A percentile compares a stretch with the other conserved stretches of the same genome.
phyloP scores from a whole-genome alignment of 371 early-diverging fungal species.

The Mortierella sp. region DNA sequence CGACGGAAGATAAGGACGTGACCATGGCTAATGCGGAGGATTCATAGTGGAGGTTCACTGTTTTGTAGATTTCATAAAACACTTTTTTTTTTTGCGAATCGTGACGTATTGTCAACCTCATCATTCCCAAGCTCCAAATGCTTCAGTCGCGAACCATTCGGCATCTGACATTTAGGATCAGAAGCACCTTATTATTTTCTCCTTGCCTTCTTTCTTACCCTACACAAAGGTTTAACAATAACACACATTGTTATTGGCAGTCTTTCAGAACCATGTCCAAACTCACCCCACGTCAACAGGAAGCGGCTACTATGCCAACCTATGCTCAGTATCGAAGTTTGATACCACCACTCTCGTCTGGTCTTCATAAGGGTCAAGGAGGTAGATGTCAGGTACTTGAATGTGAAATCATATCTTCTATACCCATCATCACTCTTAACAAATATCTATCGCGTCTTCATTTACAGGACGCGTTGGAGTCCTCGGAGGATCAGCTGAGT shows the following conservation, averaged over 20 bases:
- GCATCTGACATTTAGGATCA: not conserved
- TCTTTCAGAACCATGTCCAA: constrained; percentile 19
- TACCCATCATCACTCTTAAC: too few species aligned
- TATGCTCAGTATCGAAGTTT: constrained; percentile 61
- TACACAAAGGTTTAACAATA: not conserved
- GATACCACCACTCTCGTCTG: constrained; percentile 77
- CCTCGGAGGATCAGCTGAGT: constrained; percentile 87
- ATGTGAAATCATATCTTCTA: not conserved
- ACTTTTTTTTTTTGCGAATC: not conserved
- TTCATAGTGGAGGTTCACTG: constrained; percentile 15
- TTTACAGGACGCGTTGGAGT: constrained; percentile 73
- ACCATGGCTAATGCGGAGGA: constrained; percentile 33
- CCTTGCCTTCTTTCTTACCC: not conserved
- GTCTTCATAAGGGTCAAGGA: constrained; percentile 90
- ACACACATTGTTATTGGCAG: not conserved
- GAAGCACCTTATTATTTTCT: not conserved
- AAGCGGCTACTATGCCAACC: constrained; percentile 16
- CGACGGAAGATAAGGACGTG: constrained; percentile 43
- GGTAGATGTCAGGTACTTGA: constrained; percentile 59
- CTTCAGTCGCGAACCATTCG: constrained; percentile 23
- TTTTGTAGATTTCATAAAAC: constrained; percentile 15
- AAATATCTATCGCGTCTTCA: not conserved
- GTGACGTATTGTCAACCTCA: not conserved
- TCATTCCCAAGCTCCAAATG: not conserved
- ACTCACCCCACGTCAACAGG: constrained; percentile 31